A percentile compares a stretch with the other conserved stretches of the same genome.
Evolutionary conservation across 805 yeast genomes (phyloP).

Genomic region (Nakazawaea ishiwadae): DNA sequence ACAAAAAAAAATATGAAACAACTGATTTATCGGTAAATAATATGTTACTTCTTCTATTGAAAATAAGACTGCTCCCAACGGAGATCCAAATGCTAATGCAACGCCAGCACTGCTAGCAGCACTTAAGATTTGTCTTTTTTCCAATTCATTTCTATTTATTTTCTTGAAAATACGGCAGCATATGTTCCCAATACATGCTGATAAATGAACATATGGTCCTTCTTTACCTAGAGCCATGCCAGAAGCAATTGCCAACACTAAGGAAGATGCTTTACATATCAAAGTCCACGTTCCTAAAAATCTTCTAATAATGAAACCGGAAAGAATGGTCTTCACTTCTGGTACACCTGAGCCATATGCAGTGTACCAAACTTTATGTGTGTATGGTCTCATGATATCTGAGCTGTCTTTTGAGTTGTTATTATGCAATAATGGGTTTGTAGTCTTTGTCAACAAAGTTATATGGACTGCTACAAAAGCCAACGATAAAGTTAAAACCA

Average conservation of each 20-base stretch:
- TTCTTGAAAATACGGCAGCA: constrained; percentile 40
- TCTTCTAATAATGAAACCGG: constrained; percentile 52
- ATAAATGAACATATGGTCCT: constrained; percentile 59
- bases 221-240: constrained; percentile 57
- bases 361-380: constrained; percentile 31
- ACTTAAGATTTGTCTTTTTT: constrained; percentile 47
- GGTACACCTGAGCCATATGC: constrained; percentile 61
- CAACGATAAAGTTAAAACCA: constrained; percentile 31
- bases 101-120: constrained; percentile 59
- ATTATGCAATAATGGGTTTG: constrained; percentile 21
- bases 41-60: constrained; percentile 54
- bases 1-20: constrained; percentile 51
- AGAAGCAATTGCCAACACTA: constrained; percentile 50
- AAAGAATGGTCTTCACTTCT: constrained; percentile 54
- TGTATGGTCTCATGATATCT: no score
- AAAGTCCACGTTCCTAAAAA: constrained; percentile 50
- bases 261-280: constrained; percentile 40
- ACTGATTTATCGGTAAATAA: constrained; percentile 48
- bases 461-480: constrained; percentile 40
- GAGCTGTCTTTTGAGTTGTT: neutral
- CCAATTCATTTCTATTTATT: constrained; percentile 42
- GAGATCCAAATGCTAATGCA: constrained; percentile 57
- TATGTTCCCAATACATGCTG: constrained; percentile 54
- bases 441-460: constrained; percentile 42
- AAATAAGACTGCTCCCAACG: constrained; percentile 55